Percentiles rank a stretch among this genome's conserved stretches.
phyloP scores from a whole-genome alignment of 768 basidiomycete species.

The Leccinum subgranulosum region DNA sequence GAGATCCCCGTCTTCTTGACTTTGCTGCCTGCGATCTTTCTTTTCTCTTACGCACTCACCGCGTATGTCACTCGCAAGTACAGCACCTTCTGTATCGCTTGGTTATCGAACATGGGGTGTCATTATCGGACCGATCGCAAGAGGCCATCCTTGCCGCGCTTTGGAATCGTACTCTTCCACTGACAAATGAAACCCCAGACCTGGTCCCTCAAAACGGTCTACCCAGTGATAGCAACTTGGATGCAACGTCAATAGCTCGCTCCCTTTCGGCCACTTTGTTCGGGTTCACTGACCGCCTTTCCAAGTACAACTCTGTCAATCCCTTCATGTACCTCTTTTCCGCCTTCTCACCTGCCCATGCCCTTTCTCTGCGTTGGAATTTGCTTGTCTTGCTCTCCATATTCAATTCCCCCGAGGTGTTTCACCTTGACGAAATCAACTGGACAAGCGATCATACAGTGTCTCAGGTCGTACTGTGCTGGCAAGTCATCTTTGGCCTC shows the following conservation, averaged over 20 bases:
- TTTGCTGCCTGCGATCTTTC: constrained; percentile 35
- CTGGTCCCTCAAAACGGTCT: not conserved
- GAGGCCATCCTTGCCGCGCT: constrained; percentile 35
- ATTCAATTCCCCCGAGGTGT: constrained; percentile 11
- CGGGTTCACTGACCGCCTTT: not conserved
- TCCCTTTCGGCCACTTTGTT: constrained; percentile 15
- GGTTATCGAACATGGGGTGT: constrained; percentile 27
- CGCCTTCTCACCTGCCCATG: constrained; percentile 29
- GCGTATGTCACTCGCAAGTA: constrained; percentile 34
- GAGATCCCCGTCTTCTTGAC: constrained; percentile 25
- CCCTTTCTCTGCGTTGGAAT: constrained; percentile 40
- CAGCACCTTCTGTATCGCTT: constrained; percentile 42
- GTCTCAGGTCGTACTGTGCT: constrained; percentile 19
- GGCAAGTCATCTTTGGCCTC: constrained; percentile 44
- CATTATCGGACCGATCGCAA: constrained; percentile 29
- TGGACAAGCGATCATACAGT: constrained; percentile 1
- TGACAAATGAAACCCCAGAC: not conserved
- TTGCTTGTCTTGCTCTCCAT: constrained; percentile 40
- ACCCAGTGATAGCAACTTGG: not conserved
- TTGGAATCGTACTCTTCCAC: constrained; percentile 31
- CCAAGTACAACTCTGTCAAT: not conserved
- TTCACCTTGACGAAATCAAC: not conserved
- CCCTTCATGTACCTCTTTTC: constrained; percentile 5
- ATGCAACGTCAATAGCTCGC: constrained; percentile 12
- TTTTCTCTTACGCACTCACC: constrained; percentile 31